Base-by-base conservation (phyloP, 495 filamentous ascomycete genomes). In the Xylaria telfairii region DNA sequence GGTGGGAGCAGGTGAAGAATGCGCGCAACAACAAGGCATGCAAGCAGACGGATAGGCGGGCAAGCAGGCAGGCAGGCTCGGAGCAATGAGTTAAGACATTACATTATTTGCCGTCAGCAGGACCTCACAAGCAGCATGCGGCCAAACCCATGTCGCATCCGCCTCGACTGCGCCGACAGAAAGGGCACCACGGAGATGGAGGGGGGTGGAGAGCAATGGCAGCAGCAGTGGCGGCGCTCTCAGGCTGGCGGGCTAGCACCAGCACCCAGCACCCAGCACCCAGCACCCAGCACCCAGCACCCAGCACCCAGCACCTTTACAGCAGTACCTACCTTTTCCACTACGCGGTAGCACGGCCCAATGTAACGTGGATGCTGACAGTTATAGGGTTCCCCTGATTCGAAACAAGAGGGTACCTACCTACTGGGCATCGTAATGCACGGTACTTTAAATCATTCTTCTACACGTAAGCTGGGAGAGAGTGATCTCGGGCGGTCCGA, bases 341-440 rank as follows among this genome's bases (percentile, higher is more conserved):
- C n/a, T n/a, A 32, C 21, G 53, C 49, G 15, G 67, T 49, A 28
- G 60, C 59, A 61, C 54, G 67, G 67, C 54, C 49, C 68, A 59
- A 71, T 71, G 69, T 71, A 71, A 71, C 69, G 53, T 71, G 26
- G 28, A 17, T 54, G 69, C 69, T 71, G 69, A 71, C 69, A 61
- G 63, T 39, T 13, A 61, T 37, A 44, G 19, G 56, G 24, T 28
- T 47, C 51, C 69, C 69, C 63, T 67, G 69, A 53, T 67, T 67
- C 63, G 69, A 67, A 53, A 57, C 49, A 28, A 39, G 49, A 44
- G 42, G 30, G 42, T 41, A 71, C n/a, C n/a, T n/a, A n/a, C n/a
- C n/a, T n/a, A n/a, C 59, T 47, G 69, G 34, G 30, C 30, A 28
- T 41, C 44, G 28, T 34, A 51, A 71, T 71, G 69, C 69, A 71